Base-by-base conservation (phyloP, 1,284 basidiomycete species). In the Cystobasidiaceae sp. region DNA sequence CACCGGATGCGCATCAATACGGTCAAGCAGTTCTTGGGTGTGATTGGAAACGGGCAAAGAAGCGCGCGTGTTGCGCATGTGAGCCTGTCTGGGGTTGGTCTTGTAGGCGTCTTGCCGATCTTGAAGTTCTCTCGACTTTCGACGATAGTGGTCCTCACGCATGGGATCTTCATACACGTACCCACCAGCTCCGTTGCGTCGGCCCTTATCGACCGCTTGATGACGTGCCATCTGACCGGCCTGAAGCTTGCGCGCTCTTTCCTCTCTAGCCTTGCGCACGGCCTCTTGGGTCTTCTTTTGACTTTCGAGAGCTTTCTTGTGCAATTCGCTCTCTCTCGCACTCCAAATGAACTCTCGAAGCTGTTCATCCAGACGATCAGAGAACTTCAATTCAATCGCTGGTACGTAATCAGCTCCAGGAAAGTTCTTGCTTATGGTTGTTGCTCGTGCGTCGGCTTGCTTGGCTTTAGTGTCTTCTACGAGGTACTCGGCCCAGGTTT, bases 41-140 rank as follows among this genome's bases (percentile, higher is more conserved):
- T 84, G 82, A 17, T 85, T 81, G 69, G 83, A 85, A 9, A 96
- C 87, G 5, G 92, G 92, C 2, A 96, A 80, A 17, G 83, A 71
- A 37, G 81, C 78, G 57, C 93, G 83, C 25, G 83, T 82, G 11
- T 80, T 76, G 17, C 90, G 84, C 82, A 94, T 89, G 57, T 78
- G 79, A 59, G 84, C 83, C 71, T 87, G 75, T 4, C 76, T 75
- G 0, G 88, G 83, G 73, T 91, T 80, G 15, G 73, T 73, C 25
- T 89, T 78, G 75, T 93, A 93, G 0, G 76, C 74, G 66, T 86
- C 77, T 30, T 86, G 82, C 39, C 81, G 80, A 46, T 82, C 74
- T 37, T 79, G 75, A 15, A 96, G 79, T 27, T 77, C 77, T 32
- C 80, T 75, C 0, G 89, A 92, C 76, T 88, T 92, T 21, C 76